Conservation (phyloP, 495 filamentous ascomycete species). For the Aspergillus haitiensis region DNA sequence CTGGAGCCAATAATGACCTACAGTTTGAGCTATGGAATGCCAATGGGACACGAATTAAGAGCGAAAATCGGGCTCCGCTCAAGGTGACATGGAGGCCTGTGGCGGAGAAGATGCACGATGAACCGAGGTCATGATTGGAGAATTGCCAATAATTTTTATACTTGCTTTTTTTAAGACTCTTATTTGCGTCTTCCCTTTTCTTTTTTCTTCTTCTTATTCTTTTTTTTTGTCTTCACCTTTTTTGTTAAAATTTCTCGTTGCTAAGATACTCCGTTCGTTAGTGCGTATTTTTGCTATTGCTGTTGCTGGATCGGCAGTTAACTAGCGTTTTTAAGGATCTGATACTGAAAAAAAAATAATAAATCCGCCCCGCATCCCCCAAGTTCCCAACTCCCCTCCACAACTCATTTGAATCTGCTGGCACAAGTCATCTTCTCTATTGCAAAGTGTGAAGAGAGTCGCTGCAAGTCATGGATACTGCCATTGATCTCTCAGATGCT, state of each 20-base stretch:
- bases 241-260: not conserved
- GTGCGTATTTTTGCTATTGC: not conserved
- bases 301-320: not conserved
- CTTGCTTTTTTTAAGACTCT: not conserved
- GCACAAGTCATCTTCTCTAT: conserved; percentile 17
- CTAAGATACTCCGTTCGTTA: conserved; percentile 1
- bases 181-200: not conserved
- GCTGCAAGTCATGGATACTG: conserved; percentile 68
- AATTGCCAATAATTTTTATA: not conserved
- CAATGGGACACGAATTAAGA: not conserved
- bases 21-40: conserved; percentile 7
- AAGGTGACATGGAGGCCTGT: conserved; percentile 7
- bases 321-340: not conserved
- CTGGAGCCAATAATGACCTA: not conserved
- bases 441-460: not conserved
- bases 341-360: not conserved
- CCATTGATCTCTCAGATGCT: conserved; percentile 83
- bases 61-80: not conserved
- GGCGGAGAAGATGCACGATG: conserved; percentile 6
- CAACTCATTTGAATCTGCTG: conserved; percentile 16
- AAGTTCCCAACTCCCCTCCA: not conserved
- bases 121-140: not conserved
- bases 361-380: conserved; percentile 5
- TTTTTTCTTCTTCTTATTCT: not conserved
- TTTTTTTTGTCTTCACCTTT: not conserved